Conservation (phyloP, 163 green algal genomes). For the Scenedesmus sp. region DNA sequence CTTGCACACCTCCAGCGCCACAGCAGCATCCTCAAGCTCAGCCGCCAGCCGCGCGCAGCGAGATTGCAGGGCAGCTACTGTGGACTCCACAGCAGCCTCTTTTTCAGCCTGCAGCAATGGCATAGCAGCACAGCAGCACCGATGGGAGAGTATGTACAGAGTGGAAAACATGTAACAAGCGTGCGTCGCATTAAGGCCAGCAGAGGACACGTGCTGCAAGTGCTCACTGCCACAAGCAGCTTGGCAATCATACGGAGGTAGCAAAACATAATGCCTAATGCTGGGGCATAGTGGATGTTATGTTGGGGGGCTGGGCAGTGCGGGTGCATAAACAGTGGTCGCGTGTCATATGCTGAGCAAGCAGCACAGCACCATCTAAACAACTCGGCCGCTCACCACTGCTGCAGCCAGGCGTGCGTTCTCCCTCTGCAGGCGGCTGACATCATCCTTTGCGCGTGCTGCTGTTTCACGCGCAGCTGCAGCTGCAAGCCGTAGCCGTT, state of each 20-base stretch:
- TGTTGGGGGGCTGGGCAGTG: no score
- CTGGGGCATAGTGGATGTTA: no score
- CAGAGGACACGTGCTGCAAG: no score
- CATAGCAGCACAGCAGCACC: not conserved
- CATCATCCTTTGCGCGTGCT: not conserved
- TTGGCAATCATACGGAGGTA: no score
- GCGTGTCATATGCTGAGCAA: no score
- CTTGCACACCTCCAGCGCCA: constrained; percentile 58
- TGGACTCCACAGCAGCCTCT: not conserved
- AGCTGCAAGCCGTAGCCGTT: constrained; percentile 41
- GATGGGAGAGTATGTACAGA: not conserved
- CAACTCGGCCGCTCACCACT: not conserved
- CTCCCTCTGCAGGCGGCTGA: constrained; percentile 32
- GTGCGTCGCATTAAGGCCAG: no score
- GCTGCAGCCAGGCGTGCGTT: constrained; percentile 39
- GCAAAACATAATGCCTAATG: no score
- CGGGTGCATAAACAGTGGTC: no score
- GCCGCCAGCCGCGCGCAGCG: constrained; percentile 57
- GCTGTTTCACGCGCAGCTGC: constrained; percentile 23
- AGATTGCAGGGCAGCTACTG: constrained; percentile 48
- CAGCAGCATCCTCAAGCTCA: constrained; percentile 62
- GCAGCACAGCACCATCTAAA: no score
- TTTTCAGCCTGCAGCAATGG: constrained; percentile 4
- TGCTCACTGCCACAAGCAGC: no score
- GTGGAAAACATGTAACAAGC: not conserved